Conservation (phyloP, 2,329 filamentous ascomycete genomes). For the Aspergillus sp. region DNA sequence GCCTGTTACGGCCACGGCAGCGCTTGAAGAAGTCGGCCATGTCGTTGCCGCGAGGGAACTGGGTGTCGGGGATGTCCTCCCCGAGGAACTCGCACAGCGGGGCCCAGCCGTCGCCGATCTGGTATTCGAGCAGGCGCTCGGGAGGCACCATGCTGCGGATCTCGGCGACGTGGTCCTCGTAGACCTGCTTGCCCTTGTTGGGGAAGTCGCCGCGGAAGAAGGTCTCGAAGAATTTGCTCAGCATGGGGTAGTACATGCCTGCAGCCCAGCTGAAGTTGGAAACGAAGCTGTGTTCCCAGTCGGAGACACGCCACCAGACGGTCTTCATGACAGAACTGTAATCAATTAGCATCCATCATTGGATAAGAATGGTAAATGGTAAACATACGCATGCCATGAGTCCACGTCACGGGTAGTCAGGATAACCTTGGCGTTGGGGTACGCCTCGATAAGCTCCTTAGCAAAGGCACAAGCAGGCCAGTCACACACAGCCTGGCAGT, state of each 20-base stretch:
- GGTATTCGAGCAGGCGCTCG: slow-evolving; percentile 49
- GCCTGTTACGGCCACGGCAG: slow-evolving; percentile 47
- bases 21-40: slow-evolving; percentile 50
- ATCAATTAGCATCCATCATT: background rate
- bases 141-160: slow-evolving; percentile 43
- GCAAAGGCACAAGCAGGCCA: slow-evolving; percentile 63
- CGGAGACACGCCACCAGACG: slow-evolving; percentile 60
- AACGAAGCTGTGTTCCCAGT: slow-evolving; percentile 52
- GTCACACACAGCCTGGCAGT: slow-evolving; percentile 62
- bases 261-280: slow-evolving; percentile 58
- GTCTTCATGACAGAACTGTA: slow-evolving; percentile 56
- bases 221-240: slow-evolving; percentile 61
- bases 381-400: slow-evolving; percentile 50
- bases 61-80: slow-evolving; percentile 44
- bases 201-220: slow-evolving; percentile 64
- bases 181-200: slow-evolving; percentile 58
- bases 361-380: background rate
- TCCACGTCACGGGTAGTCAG: slow-evolving; percentile 61
- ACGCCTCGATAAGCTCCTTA: slow-evolving; percentile 63
- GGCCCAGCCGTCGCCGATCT: slow-evolving; percentile 49
- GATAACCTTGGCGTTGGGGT: slow-evolving; percentile 66
- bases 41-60: slow-evolving; percentile 49
- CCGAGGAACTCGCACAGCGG: slow-evolving; percentile 51
- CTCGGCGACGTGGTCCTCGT: slow-evolving; percentile 50
- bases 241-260: slow-evolving; percentile 63